A percentile compares a stretch with the other conserved stretches of the same genome.
Evolutionary conservation across 805 yeast species (phyloP).

Genomic region (Kuraishia floccosa): DNA sequence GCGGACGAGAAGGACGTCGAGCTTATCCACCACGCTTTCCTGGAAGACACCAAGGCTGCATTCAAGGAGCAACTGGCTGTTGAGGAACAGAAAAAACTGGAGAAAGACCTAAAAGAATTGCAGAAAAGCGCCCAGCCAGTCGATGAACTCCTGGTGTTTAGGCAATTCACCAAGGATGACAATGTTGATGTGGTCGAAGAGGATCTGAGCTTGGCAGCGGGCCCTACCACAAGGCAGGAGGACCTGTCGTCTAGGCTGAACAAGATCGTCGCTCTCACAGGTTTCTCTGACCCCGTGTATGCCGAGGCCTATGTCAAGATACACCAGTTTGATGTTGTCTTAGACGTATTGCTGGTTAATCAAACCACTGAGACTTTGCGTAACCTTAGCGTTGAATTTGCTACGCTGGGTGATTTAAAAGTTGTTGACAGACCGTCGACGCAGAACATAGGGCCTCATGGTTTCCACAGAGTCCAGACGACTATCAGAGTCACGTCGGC

Average conservation of each 20-base stretch:
- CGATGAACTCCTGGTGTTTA: slow-evolving; percentile 68
- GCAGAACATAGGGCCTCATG: slow-evolving; percentile 93
- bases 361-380: slow-evolving; percentile 89
- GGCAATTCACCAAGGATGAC: slow-evolving; percentile 55
- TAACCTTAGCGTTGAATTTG: slow-evolving; percentile 88
- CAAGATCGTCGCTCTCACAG: slow-evolving; percentile 90
- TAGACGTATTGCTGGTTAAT: slow-evolving; percentile 88
- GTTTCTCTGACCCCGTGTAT: slow-evolving; percentile 94
- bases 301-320: slow-evolving; percentile 95
- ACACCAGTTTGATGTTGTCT: slow-evolving; percentile 92
- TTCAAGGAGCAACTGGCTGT: slow-evolving; percentile 58
- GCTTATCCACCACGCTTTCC: slow-evolving; percentile 52
- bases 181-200: slow-evolving; percentile 37
- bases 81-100: slow-evolving; percentile 47
- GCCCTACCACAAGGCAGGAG: slow-evolving; percentile 37
- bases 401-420: slow-evolving; percentile 91
- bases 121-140: slow-evolving; percentile 61
- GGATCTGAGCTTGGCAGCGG: slow-evolving; percentile 48
- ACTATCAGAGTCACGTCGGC: slow-evolving; percentile 94
- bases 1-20: slow-evolving; percentile 47
- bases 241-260: slow-evolving; percentile 68
- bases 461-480: slow-evolving; percentile 81
- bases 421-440: slow-evolving; percentile 87
- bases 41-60: slow-evolving; percentile 82
- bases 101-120: slow-evolving; percentile 41